Base-by-base conservation (phyloP, 1,139 yeast species). In the Taiozyma sp. region DNA sequence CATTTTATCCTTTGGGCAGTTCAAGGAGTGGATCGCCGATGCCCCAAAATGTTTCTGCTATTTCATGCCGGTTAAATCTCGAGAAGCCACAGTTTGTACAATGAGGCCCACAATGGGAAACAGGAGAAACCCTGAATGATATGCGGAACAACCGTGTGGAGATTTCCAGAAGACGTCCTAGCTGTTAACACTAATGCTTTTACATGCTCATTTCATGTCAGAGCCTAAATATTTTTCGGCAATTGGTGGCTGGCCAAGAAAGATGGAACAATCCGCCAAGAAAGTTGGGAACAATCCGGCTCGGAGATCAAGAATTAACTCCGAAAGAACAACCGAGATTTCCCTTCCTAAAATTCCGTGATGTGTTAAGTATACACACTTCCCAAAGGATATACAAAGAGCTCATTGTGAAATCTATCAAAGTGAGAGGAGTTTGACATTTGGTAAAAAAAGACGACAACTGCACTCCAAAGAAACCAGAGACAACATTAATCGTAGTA, bases 401-500 rank as follows among this genome's bases (percentile, higher is more conserved):
- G 63, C 54, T 71, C 67, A 57, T 75, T 76, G 56, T 75, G 76
- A 71, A 62, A 55, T 76, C 80, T 8, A 80, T 76, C 39, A 75
- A 60, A 28, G 13, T 36, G 23, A n/a, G 39, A 36, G n/a, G 23
- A 36, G 23, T 36, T 36, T 8, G 39, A 19, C 19, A 34, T 7
- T n/a, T 36, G 3, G 22, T 34, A 36, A 12, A 36, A 19, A 4
- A 36, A 16, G 6, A 36, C 10, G 39, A 36, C 39, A 16, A 8
- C 19, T 7, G 38, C 38, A 14, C 5, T 14, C 12, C 10, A 36
- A 36, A 36, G 19, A 23, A 23, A 8, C 39, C 39, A 5, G 22
- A 13, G 22, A 36, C 39, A 19, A 36, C 39, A n/a, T 36, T 36
- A 19, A 36, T 36, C 22, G 39, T 36, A 1, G 39, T 36, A 7